Percentiles rank a stretch among this genome's conserved stretches.
phyloP scores from a whole-genome alignment of 345 rosid species.

The Salix exigua region DNA sequence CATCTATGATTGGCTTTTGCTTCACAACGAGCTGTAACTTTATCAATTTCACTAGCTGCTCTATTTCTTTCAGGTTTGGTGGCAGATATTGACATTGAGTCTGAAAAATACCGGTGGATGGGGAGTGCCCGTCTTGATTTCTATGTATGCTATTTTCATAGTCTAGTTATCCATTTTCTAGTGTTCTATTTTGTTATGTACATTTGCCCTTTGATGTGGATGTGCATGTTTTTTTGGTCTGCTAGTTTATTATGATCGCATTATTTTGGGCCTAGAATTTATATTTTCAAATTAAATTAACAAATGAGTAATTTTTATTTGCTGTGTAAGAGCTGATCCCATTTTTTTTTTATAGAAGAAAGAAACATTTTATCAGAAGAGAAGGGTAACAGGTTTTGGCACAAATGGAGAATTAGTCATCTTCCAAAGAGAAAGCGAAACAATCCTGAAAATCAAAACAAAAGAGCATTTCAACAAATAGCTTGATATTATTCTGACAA shows the following conservation, averaged over 20 bases:
- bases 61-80: slow-evolving; percentile 59
- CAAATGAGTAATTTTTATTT: neutral
- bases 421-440: neutral
- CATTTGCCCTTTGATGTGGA: neutral
- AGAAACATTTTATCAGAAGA: neutral
- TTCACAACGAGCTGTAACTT: neutral
- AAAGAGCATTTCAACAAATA: neutral
- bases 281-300: neutral
- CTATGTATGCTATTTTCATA: slow-evolving; percentile 51
- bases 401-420: neutral
- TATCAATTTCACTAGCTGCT: neutral
- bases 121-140: slow-evolving; percentile 81
- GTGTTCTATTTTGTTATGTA: neutral
- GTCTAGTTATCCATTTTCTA: neutral
- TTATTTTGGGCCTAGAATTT: neutral
- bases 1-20: neutral
- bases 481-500: no score
- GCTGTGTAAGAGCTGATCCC: neutral
- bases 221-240: neutral
- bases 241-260: neutral
- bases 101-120: slow-evolving; percentile 95
- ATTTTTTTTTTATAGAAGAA: neutral
- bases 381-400: neutral
- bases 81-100: slow-evolving; percentile 94
- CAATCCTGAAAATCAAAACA: neutral